Evolutionary conservation across 139 green algal genomes (phyloP).

Genomic region (Haematococcus lacustris): DNA sequence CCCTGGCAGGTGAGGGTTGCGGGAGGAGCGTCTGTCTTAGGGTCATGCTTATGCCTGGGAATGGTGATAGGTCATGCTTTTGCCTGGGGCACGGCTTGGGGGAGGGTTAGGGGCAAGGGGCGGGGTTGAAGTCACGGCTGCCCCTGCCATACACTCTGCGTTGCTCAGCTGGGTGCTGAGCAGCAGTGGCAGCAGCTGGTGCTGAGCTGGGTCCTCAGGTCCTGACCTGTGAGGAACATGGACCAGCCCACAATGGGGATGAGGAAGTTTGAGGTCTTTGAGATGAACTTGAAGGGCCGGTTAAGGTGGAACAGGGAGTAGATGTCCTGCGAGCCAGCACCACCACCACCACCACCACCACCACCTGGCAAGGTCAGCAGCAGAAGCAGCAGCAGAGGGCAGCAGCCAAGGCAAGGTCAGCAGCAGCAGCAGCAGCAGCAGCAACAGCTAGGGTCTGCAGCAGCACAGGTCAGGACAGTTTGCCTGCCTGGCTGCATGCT

Average conservation of each 20-base stretch:
- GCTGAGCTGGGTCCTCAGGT: background rate
- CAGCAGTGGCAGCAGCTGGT: background rate
- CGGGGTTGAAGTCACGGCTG: too few relatives aligned
- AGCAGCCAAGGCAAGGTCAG: background rate
- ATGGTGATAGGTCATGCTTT: too few relatives aligned
- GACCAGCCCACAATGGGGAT: constrained; percentile 97
- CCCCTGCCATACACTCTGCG: too few relatives aligned
- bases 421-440: background rate
- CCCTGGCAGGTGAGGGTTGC: too few relatives aligned
- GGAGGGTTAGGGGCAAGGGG: too few relatives aligned
- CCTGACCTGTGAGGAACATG: constrained; percentile 93
- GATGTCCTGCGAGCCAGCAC: constrained; percentile 92
- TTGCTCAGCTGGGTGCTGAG: background rate
- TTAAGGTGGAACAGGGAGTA: constrained; percentile 83
- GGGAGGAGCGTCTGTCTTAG: too few relatives aligned
- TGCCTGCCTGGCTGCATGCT: too few relatives aligned
- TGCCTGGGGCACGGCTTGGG: too few relatives aligned
- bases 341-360: too few relatives aligned
- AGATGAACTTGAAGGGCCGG: constrained; percentile 96
- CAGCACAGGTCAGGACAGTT: too few relatives aligned
- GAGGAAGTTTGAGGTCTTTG: constrained; percentile 91
- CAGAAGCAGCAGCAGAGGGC: background rate
- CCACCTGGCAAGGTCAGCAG: background rate
- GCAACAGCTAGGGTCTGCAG: background rate
- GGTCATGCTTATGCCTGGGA: too few relatives aligned